These are phyloP conservation scores for Monosporascus sp. DNA, from an alignment of 2,329 filamentous ascomycete species.

Conservation along the genomic window DNA sequence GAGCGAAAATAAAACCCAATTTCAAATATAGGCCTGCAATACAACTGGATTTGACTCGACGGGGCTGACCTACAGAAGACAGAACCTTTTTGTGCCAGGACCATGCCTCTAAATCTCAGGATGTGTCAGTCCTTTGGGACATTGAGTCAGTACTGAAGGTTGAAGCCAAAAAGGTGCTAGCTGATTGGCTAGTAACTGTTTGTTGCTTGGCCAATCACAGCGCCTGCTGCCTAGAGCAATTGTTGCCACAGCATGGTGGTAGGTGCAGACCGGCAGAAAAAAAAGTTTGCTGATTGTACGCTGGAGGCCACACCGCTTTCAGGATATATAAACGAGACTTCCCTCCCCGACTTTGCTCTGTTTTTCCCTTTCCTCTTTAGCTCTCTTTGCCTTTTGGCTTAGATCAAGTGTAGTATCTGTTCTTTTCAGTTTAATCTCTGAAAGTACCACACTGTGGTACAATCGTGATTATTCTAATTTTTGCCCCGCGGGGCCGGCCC, in stretches of 20 bases:
- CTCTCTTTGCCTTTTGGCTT: conserved; percentile 52
- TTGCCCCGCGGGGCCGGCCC: conserved; percentile 50
- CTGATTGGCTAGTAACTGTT: too few species aligned
- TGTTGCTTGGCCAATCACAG: too few species aligned
- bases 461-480: conserved; percentile 82
- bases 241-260: not conserved
- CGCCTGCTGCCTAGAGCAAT: too few species aligned
- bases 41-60: too few species aligned
- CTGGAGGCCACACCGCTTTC: not conserved
- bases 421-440: conserved; percentile 98
- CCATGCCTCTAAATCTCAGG: too few species aligned
- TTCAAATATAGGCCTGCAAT: too few species aligned
- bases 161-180: too few species aligned
- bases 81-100: too few species aligned
- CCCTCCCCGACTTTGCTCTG: conserved; percentile 19
- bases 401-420: conserved; percentile 96
- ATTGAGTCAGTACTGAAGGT: too few species aligned
- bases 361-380: conserved; percentile 49
- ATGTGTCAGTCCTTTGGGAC: too few species aligned
- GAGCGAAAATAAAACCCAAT: too few species aligned
- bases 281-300: conserved; percentile 3
- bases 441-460: conserved; percentile 67
- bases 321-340: conserved; percentile 15
- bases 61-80: too few species aligned
- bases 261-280: not conserved